These are phyloP conservation scores for Elsinoe batatas DNA, from an alignment of 2,329 filamentous ascomycete genomes.

Conservation along the genomic window DNA sequence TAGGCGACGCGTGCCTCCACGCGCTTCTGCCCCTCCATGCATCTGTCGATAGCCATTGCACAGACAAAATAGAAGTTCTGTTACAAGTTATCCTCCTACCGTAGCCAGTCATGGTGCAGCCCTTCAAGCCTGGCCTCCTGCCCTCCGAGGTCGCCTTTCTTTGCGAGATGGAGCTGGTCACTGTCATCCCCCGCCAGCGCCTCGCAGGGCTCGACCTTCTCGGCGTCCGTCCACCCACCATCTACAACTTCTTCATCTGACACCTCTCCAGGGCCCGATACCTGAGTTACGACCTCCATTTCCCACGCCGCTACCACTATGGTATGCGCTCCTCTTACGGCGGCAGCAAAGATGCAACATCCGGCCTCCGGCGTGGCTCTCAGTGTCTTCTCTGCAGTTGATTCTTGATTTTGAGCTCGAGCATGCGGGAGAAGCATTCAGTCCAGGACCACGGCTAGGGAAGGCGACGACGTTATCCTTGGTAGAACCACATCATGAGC, in stretches of 20 bases:
- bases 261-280: conserved; percentile 57
- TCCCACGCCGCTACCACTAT: conserved; percentile 70
- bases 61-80: not conserved
- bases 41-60: not conserved
- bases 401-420: conserved; percentile 77
- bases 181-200: conserved; percentile 80
- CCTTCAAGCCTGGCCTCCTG: conserved; percentile 57
- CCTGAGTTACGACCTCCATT: conserved; percentile 70
- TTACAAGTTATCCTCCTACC: not conserved
- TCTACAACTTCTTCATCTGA: conserved; percentile 1
- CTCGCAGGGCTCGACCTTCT: conserved; percentile 79
- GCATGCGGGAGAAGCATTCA: conserved; percentile 59
- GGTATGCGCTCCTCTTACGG: conserved; percentile 91
- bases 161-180: conserved; percentile 95
- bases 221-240: conserved; percentile 60
- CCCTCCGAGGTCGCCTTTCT: conserved; percentile 87
- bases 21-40: conserved; percentile 9
- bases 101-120: conserved; percentile 45
- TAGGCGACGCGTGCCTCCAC: not conserved
- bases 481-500: not conserved
- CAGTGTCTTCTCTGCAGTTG: conserved; percentile 60
- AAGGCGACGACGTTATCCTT: conserved; percentile 32
- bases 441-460: conserved; percentile 62
- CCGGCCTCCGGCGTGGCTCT: conserved; percentile 79
- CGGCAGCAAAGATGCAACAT: conserved; percentile 92